These are phyloP conservation scores for Rhinocladiella similis DNA, from an alignment of 2,329 filamentous ascomycete genomes.

Conservation along the genomic window DNA sequence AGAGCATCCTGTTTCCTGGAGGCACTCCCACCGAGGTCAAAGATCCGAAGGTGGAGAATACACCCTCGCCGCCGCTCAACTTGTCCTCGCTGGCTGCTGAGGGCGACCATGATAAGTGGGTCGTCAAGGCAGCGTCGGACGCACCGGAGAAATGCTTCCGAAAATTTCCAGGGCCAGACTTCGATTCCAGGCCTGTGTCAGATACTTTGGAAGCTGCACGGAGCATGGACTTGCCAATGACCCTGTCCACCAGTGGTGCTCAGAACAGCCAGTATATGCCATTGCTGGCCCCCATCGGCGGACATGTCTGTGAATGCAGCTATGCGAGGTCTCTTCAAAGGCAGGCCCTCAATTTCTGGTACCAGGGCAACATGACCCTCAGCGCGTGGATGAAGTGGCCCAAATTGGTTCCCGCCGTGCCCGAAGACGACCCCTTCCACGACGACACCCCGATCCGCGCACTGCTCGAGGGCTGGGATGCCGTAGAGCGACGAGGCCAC, in stretches of 20 bases:
- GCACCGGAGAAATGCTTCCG: too few species aligned
- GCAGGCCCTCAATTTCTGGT: slow-evolving; percentile 5
- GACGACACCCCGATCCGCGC: slow-evolving; percentile 16
- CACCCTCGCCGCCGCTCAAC: neutral
- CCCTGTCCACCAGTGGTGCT: neutral
- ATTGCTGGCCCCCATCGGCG: neutral
- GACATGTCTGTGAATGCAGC: slow-evolving; percentile 2
- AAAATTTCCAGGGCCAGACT: neutral
- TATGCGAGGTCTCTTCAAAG: neutral
- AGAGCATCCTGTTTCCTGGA: slow-evolving; percentile 6
- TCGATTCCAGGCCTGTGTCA: neutral
- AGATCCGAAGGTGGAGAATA: neutral
- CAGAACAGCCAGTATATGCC: neutral
- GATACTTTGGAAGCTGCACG: neutral
- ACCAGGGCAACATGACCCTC: slow-evolving; percentile 1
- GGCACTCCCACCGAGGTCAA: neutral
- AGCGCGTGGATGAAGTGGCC: slow-evolving; percentile 10
- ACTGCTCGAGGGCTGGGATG: slow-evolving; percentile 14
- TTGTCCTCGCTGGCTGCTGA: neutral
- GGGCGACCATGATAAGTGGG: too few species aligned
- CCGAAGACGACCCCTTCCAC: slow-evolving; percentile 2
- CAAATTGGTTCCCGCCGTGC: neutral
- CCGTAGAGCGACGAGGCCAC: slow-evolving; percentile 6
- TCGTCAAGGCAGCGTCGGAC: too few species aligned
- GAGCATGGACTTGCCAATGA: neutral